Conservation (phyloP, 371 early-diverging fungal genomes). For the Vairimorpha apis region DNA sequence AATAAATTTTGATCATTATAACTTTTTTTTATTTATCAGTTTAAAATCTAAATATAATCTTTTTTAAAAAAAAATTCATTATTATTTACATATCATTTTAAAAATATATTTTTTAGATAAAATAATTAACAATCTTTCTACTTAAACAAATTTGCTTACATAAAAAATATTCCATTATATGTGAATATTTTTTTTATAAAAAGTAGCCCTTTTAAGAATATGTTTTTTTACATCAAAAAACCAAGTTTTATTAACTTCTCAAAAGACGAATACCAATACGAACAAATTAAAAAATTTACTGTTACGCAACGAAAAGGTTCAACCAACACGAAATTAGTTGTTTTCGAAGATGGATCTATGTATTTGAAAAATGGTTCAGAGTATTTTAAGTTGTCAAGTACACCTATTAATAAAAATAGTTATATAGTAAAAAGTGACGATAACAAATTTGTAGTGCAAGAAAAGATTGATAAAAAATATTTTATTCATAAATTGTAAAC, state of each 20-base stretch:
- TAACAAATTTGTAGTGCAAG: neutral
- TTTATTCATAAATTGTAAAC: slow-evolving; percentile 15
- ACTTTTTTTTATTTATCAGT: too few relatives aligned
- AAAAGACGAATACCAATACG: slow-evolving; percentile 27
- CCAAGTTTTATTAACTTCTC: slow-evolving; percentile 39
- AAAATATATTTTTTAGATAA: too few relatives aligned
- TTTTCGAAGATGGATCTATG: slow-evolving; percentile 36
- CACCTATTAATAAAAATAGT: neutral
- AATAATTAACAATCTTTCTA: too few relatives aligned
- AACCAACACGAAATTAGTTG: slow-evolving; percentile 39
- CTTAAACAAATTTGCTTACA: too few relatives aligned
- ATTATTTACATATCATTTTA: too few relatives aligned
- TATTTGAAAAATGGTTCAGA: slow-evolving; percentile 47
- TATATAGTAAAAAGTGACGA: neutral
- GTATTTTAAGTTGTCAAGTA: slow-evolving; percentile 20
- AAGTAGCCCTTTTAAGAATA: too few relatives aligned
- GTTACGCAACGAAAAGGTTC: neutral
- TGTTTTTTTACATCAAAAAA: slow-evolving; percentile 50
- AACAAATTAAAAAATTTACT: slow-evolving; percentile 32
- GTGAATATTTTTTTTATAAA: too few relatives aligned
- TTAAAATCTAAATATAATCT: too few relatives aligned
- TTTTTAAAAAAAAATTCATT: too few relatives aligned
- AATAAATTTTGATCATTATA: too few relatives aligned
- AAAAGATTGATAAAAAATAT: neutral
- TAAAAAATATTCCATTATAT: too few relatives aligned